A percentile compares a stretch with the other conserved stretches of the same genome.
Conservation (phyloP, 257 asterid genomes). For the Ballota nigra region DNA sequence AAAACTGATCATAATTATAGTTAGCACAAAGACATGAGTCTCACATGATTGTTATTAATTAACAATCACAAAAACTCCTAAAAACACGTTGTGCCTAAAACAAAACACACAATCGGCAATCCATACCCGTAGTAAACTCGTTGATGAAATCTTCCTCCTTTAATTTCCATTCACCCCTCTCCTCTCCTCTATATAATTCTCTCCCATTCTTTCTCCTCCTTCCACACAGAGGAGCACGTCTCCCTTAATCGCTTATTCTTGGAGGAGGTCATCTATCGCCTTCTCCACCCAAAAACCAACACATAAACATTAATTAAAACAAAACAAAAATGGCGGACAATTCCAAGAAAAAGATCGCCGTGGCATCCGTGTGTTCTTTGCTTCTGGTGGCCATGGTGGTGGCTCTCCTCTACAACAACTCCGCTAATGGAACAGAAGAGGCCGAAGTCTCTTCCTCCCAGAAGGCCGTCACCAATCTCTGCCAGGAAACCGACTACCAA, state of each 20-base stretch:
- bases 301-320: not conserved
- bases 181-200: not conserved
- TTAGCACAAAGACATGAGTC: too few relatives aligned
- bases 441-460: constrained; percentile 28
- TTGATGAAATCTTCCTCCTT: too few relatives aligned
- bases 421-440: not conserved
- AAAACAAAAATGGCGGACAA: constrained; percentile 36
- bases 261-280: constrained; percentile 1
- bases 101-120: not conserved
- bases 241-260: not conserved
- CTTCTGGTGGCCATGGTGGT: constrained; percentile 71
- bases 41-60: too few relatives aligned
- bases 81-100: not conserved
- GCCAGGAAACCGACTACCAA: constrained; percentile 62
- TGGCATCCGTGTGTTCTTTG: constrained; percentile 39
- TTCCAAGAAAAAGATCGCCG: constrained; percentile 38
- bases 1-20: too few relatives aligned
- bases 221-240: not conserved
- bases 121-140: not conserved
- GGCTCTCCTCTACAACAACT: constrained; percentile 35
- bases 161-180: not conserved
- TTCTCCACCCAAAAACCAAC: not conserved
- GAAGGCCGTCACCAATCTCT: constrained; percentile 55
- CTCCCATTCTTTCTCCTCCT: too few relatives aligned
- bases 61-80: not conserved